These are phyloP conservation scores for Phaeophleospora eucalypticola DNA, from an alignment of 2,329 filamentous ascomycete genomes.

Conservation along the genomic window DNA sequence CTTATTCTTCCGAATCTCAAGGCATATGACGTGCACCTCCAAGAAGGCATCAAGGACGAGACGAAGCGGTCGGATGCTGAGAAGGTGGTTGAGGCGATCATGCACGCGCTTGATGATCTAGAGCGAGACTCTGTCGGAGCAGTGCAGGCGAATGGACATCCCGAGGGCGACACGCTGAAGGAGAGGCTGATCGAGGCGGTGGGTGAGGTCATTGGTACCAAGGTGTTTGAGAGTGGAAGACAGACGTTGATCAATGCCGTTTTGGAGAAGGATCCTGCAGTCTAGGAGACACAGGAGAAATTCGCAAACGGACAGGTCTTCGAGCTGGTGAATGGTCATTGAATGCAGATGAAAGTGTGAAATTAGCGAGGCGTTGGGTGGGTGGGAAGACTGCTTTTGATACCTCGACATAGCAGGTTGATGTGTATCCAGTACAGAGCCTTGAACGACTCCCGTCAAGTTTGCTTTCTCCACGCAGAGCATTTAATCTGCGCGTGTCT, in stretches of 20 bases:
- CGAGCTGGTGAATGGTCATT: neutral
- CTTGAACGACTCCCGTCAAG: too few species aligned
- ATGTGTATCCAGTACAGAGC: too few species aligned
- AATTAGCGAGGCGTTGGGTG: neutral
- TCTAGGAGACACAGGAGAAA: constrained; percentile 13
- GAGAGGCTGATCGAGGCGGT: constrained; percentile 41
- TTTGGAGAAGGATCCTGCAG: constrained; percentile 33
- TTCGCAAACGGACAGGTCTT: neutral
- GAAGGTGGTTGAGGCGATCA: constrained; percentile 55
- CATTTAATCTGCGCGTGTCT: too few species aligned
- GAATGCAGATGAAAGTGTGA: neutral
- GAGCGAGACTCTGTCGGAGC: constrained; percentile 40
- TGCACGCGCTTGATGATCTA: constrained; percentile 54
- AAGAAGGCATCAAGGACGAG: constrained; percentile 53
- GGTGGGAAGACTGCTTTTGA: neutral
- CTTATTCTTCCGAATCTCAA: constrained; percentile 64
- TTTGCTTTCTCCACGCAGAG: too few species aligned
- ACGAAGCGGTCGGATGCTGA: constrained; percentile 56
- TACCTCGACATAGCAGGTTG: neutral
- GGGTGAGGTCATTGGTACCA: constrained; percentile 41
- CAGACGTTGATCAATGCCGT: constrained; percentile 36
- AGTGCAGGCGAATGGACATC: constrained; percentile 37
- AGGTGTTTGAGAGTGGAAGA: constrained; percentile 38
- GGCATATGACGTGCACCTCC: constrained; percentile 59
- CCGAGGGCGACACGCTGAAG: constrained; percentile 38